Evolutionary conservation across 345 rosid species (phyloP).

Genomic region (Euphorbia peplus): DNA sequence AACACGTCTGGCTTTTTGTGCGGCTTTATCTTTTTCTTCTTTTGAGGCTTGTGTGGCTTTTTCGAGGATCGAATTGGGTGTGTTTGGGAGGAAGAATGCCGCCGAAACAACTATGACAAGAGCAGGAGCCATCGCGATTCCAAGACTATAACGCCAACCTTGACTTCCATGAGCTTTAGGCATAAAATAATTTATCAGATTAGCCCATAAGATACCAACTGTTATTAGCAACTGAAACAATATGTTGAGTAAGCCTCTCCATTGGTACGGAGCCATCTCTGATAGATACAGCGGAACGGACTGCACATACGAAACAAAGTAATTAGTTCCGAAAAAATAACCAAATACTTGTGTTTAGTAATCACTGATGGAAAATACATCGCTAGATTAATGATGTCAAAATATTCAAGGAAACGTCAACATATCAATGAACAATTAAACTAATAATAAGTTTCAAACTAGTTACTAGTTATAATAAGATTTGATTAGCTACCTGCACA

Average conservation of each 20-base stretch:
- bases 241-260: constrained; percentile 49
- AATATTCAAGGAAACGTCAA: no score
- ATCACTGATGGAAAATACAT: no score
- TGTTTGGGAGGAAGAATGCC: neutral
- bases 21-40: neutral
- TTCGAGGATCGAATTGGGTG: constrained; percentile 15
- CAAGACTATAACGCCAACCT: neutral
- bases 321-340: neutral
- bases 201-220: constrained; percentile 61
- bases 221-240: constrained; percentile 68
- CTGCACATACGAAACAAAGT: constrained; percentile 16
- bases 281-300: constrained; percentile 53
- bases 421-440: no score
- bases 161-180: constrained; percentile 6
- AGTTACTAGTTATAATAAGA: neutral
- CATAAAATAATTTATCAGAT: constrained; percentile 41
- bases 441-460: no score
- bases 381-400: no score
- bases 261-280: constrained; percentile 44
- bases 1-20: neutral
- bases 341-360: no score
- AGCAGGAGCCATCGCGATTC: neutral
- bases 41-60: neutral
- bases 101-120: neutral
- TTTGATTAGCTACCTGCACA: neutral